Conservation (phyloP, 768 basidiomycete genomes). For the Collybiopsis confluens region DNA sequence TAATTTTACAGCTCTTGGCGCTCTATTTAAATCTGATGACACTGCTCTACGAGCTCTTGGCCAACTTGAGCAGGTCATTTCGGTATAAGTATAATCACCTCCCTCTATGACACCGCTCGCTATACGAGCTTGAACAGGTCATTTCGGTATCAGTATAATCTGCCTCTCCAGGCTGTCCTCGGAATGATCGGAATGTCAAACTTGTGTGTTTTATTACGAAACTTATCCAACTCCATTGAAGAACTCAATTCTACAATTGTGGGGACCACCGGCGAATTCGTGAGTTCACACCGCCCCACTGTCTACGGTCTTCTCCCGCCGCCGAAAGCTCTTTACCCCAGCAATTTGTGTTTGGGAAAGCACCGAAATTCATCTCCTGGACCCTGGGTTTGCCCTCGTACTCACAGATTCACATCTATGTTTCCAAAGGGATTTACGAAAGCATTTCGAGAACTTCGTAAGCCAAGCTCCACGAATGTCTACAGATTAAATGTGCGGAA, state of each 20-base stretch:
- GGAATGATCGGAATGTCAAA: too few relatives aligned
- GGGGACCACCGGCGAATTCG: constrained; percentile 13
- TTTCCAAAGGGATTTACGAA: constrained; percentile 8
- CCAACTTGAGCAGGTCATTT: too few relatives aligned
- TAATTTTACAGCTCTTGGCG: too few relatives aligned
- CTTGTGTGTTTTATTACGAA: too few relatives aligned
- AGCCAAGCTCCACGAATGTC: neutral
- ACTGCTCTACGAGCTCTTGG: too few relatives aligned
- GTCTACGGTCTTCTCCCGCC: neutral
- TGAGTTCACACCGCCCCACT: neutral
- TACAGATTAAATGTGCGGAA: neutral
- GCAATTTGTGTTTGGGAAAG: constrained; percentile 17
- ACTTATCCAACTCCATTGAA: too few relatives aligned
- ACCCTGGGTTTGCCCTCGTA: constrained; percentile 10
- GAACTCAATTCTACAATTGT: constrained; percentile 17
- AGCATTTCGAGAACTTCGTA: constrained; percentile 8
- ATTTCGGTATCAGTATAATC: too few relatives aligned
- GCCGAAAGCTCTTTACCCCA: constrained; percentile 1
- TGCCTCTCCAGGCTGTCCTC: too few relatives aligned
- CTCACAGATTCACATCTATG: neutral
- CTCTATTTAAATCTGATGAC: too few relatives aligned
- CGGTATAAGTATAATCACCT: too few relatives aligned
- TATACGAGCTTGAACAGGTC: too few relatives aligned
- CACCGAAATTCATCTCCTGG: neutral
- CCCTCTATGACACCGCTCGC: too few relatives aligned